Base-by-base conservation (phyloP, 2,329 filamentous ascomycete genomes). In the Escovopsis sp. region DNA sequence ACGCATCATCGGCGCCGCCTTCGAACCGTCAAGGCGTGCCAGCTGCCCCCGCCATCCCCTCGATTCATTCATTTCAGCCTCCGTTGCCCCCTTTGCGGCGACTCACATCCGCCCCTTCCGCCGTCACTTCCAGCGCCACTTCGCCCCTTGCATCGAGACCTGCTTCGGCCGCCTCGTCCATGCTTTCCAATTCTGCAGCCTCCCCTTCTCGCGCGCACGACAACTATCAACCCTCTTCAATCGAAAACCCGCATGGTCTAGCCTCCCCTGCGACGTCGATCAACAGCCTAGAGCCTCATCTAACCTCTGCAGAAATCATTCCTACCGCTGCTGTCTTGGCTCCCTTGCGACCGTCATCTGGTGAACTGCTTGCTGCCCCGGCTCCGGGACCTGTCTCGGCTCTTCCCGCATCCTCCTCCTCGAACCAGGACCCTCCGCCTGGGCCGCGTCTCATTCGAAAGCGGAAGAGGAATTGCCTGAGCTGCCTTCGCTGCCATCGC, bases 401-500 rank as follows among this genome's bases (percentile, higher is more conserved):
- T 23, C 21, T 27, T 12, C 31, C 7, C 8, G 4, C 21, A 8
- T 25, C 21, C 1, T 25, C 21, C 1, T 25, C 21, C 21, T 25
- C 21, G 4, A 3, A 8, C 4, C 7, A 8, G 3, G 33, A n/a
- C 9, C 7, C 35, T 8, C 28, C 34, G 3, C 35, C 36, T n/a
- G 34, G 33, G 13, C 43, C 45, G 32, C 49, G 52, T 12, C 41
- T 55, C 18, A 40, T 55, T 10, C 50, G 53, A 25, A 56, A 54
- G 39, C 53, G 54, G 27, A 57, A 56, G 41, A 48, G 54, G 26
- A 55, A 54, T 29, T 56, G 54, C 36, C 44, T 56, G 10, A 56
- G 54, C 39, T 57, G 54, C 19, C 36, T 53, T 19, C 48, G 54
- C 23, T 57, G 54, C 35, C 54, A 57, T 35, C 50, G 53, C 12